A percentile compares a stretch with the other conserved stretches of the same genome.
phyloP scores from a whole-genome alignment of 768 basidiomycete species.

The Collybia mongolica region DNA sequence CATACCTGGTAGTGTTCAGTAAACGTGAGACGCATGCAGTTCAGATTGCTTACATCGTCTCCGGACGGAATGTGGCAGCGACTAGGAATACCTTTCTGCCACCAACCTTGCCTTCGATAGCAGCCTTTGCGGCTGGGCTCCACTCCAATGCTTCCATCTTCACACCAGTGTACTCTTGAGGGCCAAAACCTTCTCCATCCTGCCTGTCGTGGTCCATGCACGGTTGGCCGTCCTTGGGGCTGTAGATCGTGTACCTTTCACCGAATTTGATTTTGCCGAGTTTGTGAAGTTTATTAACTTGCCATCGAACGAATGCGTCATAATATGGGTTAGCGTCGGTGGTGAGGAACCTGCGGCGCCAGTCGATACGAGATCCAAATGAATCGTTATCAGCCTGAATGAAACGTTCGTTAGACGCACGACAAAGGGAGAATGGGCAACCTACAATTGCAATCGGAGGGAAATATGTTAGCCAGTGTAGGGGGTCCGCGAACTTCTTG shows the following conservation, averaged over 20 bases:
- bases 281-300: conserved; percentile 87
- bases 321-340: conserved; percentile 97
- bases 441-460: conserved; percentile 90
- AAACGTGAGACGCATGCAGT: conserved; percentile 6
- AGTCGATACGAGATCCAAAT: conserved; percentile 95
- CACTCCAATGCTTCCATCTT: conserved; percentile 93
- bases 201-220: conserved; percentile 99
- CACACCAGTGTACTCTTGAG: conserved; percentile 92
- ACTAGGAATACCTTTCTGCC: conserved; percentile 86
- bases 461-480: conserved; percentile 91
- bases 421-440: conserved; percentile 11
- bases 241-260: conserved; percentile 97
- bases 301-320: conserved; percentile 97
- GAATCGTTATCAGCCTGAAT: conserved; percentile 65
- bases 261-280: conserved; percentile 97
- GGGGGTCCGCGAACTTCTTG: conserved; percentile 96
- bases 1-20: conserved; percentile 61
- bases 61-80: conserved; percentile 94
- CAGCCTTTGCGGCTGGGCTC: conserved; percentile 65
- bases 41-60: conserved; percentile 76
- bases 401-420: neutral
- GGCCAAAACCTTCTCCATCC: conserved; percentile 92
- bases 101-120: conserved; percentile 66
- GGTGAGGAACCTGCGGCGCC: conserved; percentile 93
- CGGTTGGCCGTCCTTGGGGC: conserved; percentile 96